phyloP scores from a whole-genome alignment of 257 asterid genomes.

The Solanum clarkiae region DNA sequence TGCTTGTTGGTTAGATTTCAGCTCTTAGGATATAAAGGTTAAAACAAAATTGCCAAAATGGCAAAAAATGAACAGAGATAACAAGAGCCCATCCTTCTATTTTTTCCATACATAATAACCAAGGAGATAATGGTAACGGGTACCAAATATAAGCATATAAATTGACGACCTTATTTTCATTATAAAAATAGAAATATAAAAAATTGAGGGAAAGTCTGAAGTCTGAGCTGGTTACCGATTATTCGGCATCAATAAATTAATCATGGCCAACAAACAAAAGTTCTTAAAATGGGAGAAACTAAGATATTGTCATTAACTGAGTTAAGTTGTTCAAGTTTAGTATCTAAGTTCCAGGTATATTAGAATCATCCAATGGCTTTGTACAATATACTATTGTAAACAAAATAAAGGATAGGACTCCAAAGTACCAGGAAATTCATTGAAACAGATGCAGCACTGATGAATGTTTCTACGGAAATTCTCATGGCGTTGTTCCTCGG shows the following conservation, averaged over 20 bases:
- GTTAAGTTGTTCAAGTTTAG: background rate
- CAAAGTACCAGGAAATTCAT: constrained; percentile 54
- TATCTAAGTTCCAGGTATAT: background rate
- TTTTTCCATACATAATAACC: background rate
- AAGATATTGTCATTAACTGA: background rate
- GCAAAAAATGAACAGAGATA: background rate
- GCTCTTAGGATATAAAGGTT: background rate
- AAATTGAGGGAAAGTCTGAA: background rate
- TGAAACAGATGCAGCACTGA: constrained; percentile 68
- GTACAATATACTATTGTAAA: background rate
- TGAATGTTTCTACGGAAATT: constrained; percentile 61
- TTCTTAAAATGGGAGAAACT: background rate
- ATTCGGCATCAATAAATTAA: background rate
- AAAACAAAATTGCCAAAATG: background rate
- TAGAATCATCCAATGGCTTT: background rate
- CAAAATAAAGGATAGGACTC: background rate
- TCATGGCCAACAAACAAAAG: background rate
- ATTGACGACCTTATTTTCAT: background rate
- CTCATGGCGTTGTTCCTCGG: constrained; percentile 54
- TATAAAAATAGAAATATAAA: background rate
- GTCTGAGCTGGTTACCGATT: background rate
- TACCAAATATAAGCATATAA: background rate
- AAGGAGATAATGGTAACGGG: background rate
- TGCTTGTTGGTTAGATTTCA: background rate
- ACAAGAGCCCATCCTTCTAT: background rate